phyloP scores from a whole-genome alignment of 805 yeast genomes.

The Suhomyces sp. region DNA sequence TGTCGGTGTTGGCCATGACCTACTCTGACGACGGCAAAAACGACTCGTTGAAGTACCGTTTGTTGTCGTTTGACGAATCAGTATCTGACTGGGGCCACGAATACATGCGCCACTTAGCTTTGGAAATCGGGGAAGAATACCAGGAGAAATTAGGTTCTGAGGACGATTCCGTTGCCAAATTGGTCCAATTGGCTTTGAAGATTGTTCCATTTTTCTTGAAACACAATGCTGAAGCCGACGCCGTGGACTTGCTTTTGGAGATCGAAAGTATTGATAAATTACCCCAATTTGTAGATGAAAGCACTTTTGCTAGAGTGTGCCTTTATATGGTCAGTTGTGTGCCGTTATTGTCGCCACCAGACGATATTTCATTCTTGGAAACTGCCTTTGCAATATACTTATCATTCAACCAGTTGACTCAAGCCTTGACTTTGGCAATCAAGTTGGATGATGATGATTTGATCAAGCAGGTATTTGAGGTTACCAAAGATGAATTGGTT shows the following conservation, averaged over 20 bases:
- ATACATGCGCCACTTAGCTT: constrained; percentile 90
- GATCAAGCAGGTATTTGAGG: constrained; percentile 75
- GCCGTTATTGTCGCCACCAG: constrained; percentile 94
- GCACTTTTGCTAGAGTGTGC: constrained; percentile 85
- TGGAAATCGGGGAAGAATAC: constrained; percentile 89
- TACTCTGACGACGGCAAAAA: constrained; percentile 77
- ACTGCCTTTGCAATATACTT: constrained; percentile 87
- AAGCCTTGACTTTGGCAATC: constrained; percentile 86
- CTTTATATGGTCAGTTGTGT: constrained; percentile 94
- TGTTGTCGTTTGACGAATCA: constrained; percentile 53
- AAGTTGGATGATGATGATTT: constrained; percentile 79
- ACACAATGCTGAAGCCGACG: constrained; percentile 98
- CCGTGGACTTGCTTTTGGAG: constrained; percentile 89
- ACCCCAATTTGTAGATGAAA: constrained; percentile 78
- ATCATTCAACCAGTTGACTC: constrained; percentile 74
- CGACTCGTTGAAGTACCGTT: constrained; percentile 77
- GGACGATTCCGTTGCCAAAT: constrained; percentile 34
- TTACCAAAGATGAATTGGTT: constrained; percentile 67
- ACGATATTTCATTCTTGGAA: constrained; percentile 77
- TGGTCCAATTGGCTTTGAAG: constrained; percentile 65
- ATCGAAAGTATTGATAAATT: constrained; percentile 82
- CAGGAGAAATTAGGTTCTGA: constrained; percentile 45
- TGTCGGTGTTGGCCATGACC: constrained; percentile 94
- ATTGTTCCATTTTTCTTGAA: constrained; percentile 86
- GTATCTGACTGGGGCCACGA: constrained; percentile 97